A percentile compares a stretch with the other conserved stretches of the same genome.
Conservation (phyloP, 306 rosid genomes). For the Potentilla sterilis region DNA sequence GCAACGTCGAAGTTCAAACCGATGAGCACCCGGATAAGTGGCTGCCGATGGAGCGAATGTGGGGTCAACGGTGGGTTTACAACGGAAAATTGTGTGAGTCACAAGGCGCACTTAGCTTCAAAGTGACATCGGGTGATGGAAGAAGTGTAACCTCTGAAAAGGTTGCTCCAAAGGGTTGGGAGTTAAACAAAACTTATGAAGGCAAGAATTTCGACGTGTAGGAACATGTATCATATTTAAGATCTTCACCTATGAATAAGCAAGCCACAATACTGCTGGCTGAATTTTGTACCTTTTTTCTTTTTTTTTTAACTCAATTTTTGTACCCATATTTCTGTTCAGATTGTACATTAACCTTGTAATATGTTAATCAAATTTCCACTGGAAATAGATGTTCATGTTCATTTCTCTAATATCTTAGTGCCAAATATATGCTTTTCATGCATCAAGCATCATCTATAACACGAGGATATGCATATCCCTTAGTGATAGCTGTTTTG, state of each 20-base stretch:
- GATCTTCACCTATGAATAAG: neutral
- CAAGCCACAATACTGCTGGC: neutral
- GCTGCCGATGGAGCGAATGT: conserved; percentile 46
- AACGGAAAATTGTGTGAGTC: conserved; percentile 13
- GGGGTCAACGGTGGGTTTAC: conserved; percentile 82
- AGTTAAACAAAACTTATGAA: neutral
- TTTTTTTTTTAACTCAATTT: too few relatives aligned
- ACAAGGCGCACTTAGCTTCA: neutral
- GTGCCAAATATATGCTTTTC: too few relatives aligned
- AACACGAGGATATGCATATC: too few relatives aligned
- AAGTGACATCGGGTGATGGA: neutral
- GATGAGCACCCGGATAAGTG: conserved; percentile 39
- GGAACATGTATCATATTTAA: too few relatives aligned
- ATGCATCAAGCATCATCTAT: too few relatives aligned
- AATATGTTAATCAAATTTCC: too few relatives aligned
- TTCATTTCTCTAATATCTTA: too few relatives aligned
- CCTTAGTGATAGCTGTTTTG: too few relatives aligned
- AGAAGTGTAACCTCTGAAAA: neutral
- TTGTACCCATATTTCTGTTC: too few relatives aligned
- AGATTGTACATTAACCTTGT: too few relatives aligned
- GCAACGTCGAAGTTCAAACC: conserved; percentile 54
- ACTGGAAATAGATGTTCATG: too few relatives aligned
- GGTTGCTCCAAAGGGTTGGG: neutral
- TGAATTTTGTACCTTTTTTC: too few relatives aligned
- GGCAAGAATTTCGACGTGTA: neutral